These are phyloP conservation scores for Lecanicillium sp. DNA, from an alignment of 2,329 filamentous ascomycete species.

Conservation along the genomic window DNA sequence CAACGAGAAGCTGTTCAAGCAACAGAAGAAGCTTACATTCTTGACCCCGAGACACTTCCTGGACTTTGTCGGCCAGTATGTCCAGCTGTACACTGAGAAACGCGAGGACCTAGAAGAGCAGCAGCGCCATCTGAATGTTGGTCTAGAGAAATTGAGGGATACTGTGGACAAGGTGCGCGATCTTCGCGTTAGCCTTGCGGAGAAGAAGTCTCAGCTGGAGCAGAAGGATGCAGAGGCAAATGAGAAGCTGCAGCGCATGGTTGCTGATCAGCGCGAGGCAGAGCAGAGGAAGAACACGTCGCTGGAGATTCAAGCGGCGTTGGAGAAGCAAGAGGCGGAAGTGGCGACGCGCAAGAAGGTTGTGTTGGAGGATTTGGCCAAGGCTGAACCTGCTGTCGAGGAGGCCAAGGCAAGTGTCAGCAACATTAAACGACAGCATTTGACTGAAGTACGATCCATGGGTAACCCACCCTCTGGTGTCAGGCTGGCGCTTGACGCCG, in stretches of 20 bases:
- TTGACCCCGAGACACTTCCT: constrained; percentile 95
- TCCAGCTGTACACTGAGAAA: constrained; percentile 96
- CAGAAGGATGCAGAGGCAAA: constrained; percentile 93
- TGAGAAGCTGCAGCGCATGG: constrained; percentile 94
- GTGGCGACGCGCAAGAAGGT: constrained; percentile 77
- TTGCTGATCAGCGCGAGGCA: constrained; percentile 89
- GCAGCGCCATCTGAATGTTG: constrained; percentile 95
- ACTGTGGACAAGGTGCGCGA: constrained; percentile 97
- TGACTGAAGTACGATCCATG: constrained; percentile 98
- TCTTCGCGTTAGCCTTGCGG: constrained; percentile 78
- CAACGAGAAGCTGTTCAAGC: constrained; percentile 80
- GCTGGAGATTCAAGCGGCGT: constrained; percentile 75
- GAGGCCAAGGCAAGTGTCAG: constrained; percentile 94
- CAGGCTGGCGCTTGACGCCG: constrained; percentile 86
- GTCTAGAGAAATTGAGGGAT: constrained; percentile 92
- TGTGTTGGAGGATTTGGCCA: constrained; percentile 79
- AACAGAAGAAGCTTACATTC: constrained; percentile 88
- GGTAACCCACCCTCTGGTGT: constrained; percentile 85
- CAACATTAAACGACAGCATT: constrained; percentile 95
- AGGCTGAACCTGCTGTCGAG: constrained; percentile 84
- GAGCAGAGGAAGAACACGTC: constrained; percentile 86
- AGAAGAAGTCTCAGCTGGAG: constrained; percentile 91
- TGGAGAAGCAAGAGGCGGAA: constrained; percentile 86
- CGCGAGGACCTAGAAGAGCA: constrained; percentile 97
- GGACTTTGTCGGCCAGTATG: constrained; percentile 96